These are phyloP conservation scores for Psilocybe tampanensis DNA, from an alignment of 768 basidiomycete genomes.

Conservation along the genomic window DNA sequence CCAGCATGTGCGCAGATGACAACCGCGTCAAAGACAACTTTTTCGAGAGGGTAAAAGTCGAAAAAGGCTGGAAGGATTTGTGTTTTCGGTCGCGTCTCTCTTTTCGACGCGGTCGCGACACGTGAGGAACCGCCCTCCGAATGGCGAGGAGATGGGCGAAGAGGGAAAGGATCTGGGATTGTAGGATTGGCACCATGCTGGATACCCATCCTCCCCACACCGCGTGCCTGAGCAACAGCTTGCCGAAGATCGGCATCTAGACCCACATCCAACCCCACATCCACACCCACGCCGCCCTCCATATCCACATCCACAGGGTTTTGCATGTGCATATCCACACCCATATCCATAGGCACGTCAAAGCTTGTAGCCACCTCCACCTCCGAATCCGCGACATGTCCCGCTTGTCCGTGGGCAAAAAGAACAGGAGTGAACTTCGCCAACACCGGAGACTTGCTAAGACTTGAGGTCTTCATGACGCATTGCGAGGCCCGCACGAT, in stretches of 20 bases:
- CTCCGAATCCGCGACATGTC: background rate
- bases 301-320: background rate
- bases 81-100: background rate
- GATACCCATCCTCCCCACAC: background rate
- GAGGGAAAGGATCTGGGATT: too few relatives aligned
- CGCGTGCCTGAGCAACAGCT: background rate
- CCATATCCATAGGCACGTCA: background rate
- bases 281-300: background rate
- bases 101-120: too few relatives aligned
- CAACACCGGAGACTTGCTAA: too few relatives aligned
- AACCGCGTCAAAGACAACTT: conserved; percentile 67
- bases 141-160: too few relatives aligned
- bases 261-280: background rate
- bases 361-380: background rate
- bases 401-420: too few relatives aligned
- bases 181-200: too few relatives aligned
- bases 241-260: background rate
- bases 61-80: conserved; percentile 16
- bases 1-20: conserved; percentile 63
- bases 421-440: too few relatives aligned
- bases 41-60: conserved; percentile 47
- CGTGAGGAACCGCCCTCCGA: too few relatives aligned
- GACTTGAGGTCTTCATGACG: too few relatives aligned
- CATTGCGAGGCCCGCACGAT: conserved; percentile 54
- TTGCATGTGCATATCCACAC: background rate